Base-by-base conservation (phyloP, 139 green algal species). In the Asterochloris erici region DNA sequence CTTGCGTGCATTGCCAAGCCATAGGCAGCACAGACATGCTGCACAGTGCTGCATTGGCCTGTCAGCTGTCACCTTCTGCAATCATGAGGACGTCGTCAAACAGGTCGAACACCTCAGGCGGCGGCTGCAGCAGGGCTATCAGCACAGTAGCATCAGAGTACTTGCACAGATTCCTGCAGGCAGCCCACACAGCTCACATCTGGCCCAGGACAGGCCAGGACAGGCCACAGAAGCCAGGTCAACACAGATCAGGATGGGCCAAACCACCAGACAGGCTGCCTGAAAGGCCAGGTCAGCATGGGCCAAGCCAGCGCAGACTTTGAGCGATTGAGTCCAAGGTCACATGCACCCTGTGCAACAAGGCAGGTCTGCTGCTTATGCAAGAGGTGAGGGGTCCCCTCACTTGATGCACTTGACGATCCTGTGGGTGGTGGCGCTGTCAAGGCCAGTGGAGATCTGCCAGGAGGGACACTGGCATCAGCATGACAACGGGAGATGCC, bases 21-120 rank as follows among this genome's bases (percentile, higher is more conserved):
- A 21, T 4, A 24, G 66, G 17, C 66, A 71, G 17, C 19, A 71
- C 19, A 24, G 21, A 9, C 19, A 78, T 21, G 26, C 73, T 63
- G 73, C 73, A 62, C 11, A 24, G 12, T 27, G 11, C n/a, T 29
- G 28, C 14, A 60, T 16, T 38, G 61, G 73, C 70, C 17, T 13
- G 0, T 15, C 14, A 63, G n/a, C 19, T 81, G 70, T 21, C 26
- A 79, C 81, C 73, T 47, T 90, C 87, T 11, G 81, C 68, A 64
- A 92, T 74, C 61, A 94, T 77, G 61, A 93, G 81, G 29, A 93
- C 66, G 60, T 94, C 88, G 77, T 93, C 88, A 79, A 93, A 94
- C 38, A 92, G 84, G 61, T 81, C 63, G 78, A 88, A 93, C 15
- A 87, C 82, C 64, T 92, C 89, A 14, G 89, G 89, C 29, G 87